Percentiles rank a stretch among this genome's conserved stretches.
Conservation (phyloP, 805 yeast genomes). For the Zygotorulaspora danielsina region DNA sequence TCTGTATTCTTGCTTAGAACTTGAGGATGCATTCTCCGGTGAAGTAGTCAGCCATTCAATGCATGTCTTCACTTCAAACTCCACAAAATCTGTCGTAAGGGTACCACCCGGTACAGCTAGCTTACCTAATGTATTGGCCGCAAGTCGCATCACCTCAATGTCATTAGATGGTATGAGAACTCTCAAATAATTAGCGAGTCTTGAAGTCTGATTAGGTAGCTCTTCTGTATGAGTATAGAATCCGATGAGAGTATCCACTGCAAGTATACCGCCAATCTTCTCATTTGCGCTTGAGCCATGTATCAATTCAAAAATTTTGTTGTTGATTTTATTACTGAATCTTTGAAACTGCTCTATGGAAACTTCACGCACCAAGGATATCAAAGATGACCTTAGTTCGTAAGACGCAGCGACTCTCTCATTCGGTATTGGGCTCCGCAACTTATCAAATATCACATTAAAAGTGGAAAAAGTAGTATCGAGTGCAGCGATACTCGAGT, state of each 20-base stretch:
- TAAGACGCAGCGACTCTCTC: constrained; percentile 52
- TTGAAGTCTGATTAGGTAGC: constrained; percentile 78
- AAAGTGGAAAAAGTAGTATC: constrained; percentile 33
- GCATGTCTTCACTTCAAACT: constrained; percentile 82
- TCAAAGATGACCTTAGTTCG: constrained; percentile 65
- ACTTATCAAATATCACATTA: constrained; percentile 36
- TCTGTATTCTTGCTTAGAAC: constrained; percentile 74
- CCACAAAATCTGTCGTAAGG: constrained; percentile 87
- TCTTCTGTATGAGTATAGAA: constrained; percentile 81
- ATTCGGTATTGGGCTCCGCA: constrained; percentile 35
- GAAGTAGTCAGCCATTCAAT: constrained; percentile 82
- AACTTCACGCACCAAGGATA: constrained; percentile 71
- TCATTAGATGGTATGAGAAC: constrained; percentile 78
- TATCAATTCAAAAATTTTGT: constrained; percentile 77
- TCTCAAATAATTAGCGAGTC: constrained; percentile 85
- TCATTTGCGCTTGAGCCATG: constrained; percentile 68
- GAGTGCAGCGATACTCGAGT: constrained; percentile 23
- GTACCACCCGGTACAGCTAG: constrained; percentile 88
- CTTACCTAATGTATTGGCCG: constrained; percentile 83
- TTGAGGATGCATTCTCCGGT: constrained; percentile 35
- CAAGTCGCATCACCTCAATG: constrained; percentile 76
- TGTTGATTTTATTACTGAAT: constrained; percentile 80
- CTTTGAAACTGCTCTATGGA: constrained; percentile 77
- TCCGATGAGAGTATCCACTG: constrained; percentile 82
- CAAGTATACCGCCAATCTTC: constrained; percentile 85